Percentiles rank a stretch among this genome's conserved stretches.
Conservation (phyloP, 1,284 basidiomycete genomes). For the Schizophyllum amplum region DNA sequence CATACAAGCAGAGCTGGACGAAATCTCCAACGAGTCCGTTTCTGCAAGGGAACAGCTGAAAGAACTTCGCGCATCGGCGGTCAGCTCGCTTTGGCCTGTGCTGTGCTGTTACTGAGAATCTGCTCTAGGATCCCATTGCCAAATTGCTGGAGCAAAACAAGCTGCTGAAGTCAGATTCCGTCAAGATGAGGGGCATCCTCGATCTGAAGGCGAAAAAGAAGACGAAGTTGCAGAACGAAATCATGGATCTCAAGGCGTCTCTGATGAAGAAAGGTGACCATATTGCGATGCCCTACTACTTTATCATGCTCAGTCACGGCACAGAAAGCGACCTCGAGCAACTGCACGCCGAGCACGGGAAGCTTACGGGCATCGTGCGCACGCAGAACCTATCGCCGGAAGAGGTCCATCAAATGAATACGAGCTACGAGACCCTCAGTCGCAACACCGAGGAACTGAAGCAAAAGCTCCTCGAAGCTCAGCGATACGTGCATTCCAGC, state of each 20-base stretch:
- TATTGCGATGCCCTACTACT: background rate
- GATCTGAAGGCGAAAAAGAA: slow-evolving; percentile 56
- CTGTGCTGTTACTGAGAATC: background rate
- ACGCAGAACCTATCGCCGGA: slow-evolving; percentile 80
- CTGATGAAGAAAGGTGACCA: slow-evolving; percentile 39
- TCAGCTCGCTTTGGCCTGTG: slow-evolving; percentile 19
- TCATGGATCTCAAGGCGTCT: slow-evolving; percentile 56
- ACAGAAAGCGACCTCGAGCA: slow-evolving; percentile 51
- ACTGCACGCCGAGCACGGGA: slow-evolving; percentile 54
- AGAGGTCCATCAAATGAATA: slow-evolving; percentile 81
- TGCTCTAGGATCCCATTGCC: slow-evolving; percentile 51
- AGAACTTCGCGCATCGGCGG: slow-evolving; percentile 51
- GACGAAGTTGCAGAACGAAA: slow-evolving; percentile 52
- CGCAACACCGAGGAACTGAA: slow-evolving; percentile 69
- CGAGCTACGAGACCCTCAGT: slow-evolving; percentile 68
- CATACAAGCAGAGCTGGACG: slow-evolving; percentile 52
- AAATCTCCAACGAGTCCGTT: slow-evolving; percentile 37
- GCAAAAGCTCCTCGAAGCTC: slow-evolving; percentile 64
- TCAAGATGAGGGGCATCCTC: slow-evolving; percentile 64
- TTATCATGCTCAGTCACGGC: slow-evolving; percentile 4
- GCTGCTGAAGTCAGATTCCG: slow-evolving; percentile 51
- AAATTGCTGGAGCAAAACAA: slow-evolving; percentile 51
- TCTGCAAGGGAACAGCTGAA: slow-evolving; percentile 45
- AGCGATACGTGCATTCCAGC: slow-evolving; percentile 59
- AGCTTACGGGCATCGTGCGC: slow-evolving; percentile 59